Evolutionary conservation across 495 filamentous ascomycete species (phyloP).

Genomic region (Parmelia sp.): DNA sequence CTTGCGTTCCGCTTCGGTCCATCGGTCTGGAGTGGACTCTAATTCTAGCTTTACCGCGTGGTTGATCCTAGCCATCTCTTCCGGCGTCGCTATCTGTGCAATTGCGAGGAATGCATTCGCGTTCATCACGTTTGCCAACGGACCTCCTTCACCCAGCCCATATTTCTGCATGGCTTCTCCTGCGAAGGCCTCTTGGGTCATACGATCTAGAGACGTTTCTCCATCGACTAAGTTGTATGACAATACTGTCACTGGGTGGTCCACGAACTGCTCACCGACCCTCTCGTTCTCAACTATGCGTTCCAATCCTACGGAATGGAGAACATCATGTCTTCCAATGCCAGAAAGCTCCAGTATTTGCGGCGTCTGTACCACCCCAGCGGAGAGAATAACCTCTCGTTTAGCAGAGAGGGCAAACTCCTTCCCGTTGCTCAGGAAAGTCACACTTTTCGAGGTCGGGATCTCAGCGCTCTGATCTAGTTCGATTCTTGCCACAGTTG

Average conservation of each 20-base stretch:
- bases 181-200: background rate
- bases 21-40: background rate
- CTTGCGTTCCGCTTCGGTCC: background rate
- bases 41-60: background rate
- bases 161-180: constrained; percentile 12
- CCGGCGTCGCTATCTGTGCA: constrained; percentile 4
- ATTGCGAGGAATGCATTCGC: constrained; percentile 10
- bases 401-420: constrained; percentile 26
- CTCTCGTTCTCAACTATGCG: constrained; percentile 35
- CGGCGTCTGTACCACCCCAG: constrained; percentile 45
- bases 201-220: constrained; percentile 14
- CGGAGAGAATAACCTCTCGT: constrained; percentile 46
- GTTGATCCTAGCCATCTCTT: constrained; percentile 3
- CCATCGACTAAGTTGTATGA: constrained; percentile 14
- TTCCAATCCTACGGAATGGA: constrained; percentile 32
- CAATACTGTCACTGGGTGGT: constrained; percentile 30
- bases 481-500: constrained; percentile 38
- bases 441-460: constrained; percentile 28
- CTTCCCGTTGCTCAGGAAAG: constrained; percentile 28
- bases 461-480: constrained; percentile 21
- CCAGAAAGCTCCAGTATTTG: constrained; percentile 50
- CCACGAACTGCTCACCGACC: constrained; percentile 45
- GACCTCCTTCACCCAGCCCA: constrained; percentile 13
- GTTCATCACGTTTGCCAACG: constrained; percentile 5
- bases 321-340: constrained; percentile 34